Base-by-base conservation (phyloP, 495 filamentous ascomycete genomes). In the Paragyromitra xinjiangensis region DNA sequence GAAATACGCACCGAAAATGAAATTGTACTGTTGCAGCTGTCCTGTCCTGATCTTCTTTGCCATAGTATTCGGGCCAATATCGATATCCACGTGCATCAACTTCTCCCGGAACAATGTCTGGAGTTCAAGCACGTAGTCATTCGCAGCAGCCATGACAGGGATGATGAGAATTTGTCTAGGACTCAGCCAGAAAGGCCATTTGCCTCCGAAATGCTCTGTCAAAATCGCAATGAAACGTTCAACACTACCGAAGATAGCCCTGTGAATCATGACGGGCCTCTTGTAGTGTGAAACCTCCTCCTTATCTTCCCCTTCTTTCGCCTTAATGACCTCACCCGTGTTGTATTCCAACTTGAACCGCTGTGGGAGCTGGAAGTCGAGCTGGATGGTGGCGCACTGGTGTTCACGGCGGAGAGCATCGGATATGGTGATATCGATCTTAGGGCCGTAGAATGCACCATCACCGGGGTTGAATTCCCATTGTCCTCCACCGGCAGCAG, bases 151-250 rank as follows among this genome's bases (percentile, higher is more conserved):
- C 88, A 94, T 94, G 75, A 99, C 94, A 2, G 95, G 96, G 7
- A 98, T 90, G 68, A 98, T 90, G 74, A 98, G 85, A 61, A 98
- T 89, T 85, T 99, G 95, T 22, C 95, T 90, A 34, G 95, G 95
- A 77, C 91, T 94, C 71, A 99, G 85, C 95, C 95, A 99, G 88
- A 98, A 97, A 0, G 95, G 95, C 95, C 95, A 98, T 85, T 97
- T 97, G 77, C 95, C 95, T 51, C 87, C 95, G 82, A 97, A 99
- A 83, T 98, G 95, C 85, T 99, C 95, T 29, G 87, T 94, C 69
- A 98, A 85, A 77, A 99, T 97, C 68, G 91, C 95, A 72, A 96
- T 91, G 86, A 99, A 97, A 56, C 95, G 92, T 86, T 99, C 95
- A 80, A 98, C 93, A 77, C 90, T 93, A 67, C 95, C 95, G 64